Base-by-base conservation (phyloP, 768 basidiomycete genomes). In the Mycena metata region DNA sequence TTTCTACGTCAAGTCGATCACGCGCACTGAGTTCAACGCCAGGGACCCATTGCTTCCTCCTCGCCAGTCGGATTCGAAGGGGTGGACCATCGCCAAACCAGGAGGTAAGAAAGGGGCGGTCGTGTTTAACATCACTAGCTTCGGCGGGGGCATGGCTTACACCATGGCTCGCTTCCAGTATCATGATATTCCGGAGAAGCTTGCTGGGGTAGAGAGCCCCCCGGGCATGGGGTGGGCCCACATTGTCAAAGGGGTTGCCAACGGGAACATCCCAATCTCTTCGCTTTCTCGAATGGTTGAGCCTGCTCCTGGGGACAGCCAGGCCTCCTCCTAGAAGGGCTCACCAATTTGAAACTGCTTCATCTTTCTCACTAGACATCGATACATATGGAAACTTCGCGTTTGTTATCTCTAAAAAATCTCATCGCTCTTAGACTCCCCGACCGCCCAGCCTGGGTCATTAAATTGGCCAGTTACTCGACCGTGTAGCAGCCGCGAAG, bases 261-360 rank as follows among this genome's bases (percentile, higher is more conserved):
- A 60, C 30, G 65, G 65, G 2, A 42, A 55, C 15, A 60, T 66
- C 13, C 59, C 65, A 10, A 45, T 66, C 17, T 42, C 64, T n/a
- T 45, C 41, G 17, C n/a, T 57, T 43, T 57, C 56, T 13, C 41
- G 42, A 42, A 43, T 23, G 56, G 17, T 43, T 12, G 41, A 42
- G 26, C 42, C 46, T 10, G 46, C 23, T 23, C 7, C 5, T 39
- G n/a, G 2, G 11, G 46, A 47, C n/a, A 21, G 1, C 46, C n/a
- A 47, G 46, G 5, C 7, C 7, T 17, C 8, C 13, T 30, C 13
- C 26, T 16, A 30, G 15, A 49, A 6, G 2, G 21, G 11, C 10
- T 49, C 23, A 11, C 24, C 9, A 30, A 30, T 30, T 30, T 30
- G 30, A 3, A 30, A 30, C 30, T 30, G 30, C 30, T 30, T 30